Conservation (phyloP, 345 rosid genomes). For the Kernera saxatilis region DNA sequence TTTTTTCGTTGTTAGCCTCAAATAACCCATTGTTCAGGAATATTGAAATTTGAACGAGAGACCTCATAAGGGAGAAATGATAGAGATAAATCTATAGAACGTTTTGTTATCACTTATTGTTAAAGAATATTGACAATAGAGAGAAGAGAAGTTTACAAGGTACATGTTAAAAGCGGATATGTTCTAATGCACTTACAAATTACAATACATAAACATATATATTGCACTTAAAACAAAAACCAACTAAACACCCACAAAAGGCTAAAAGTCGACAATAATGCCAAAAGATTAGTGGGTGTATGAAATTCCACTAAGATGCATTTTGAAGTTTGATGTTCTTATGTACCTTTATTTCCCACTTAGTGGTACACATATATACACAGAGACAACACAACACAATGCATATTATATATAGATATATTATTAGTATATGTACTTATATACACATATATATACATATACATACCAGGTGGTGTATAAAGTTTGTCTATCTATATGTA, state of each 20-base stretch:
- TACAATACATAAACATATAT: not conserved
- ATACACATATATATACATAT: not conserved
- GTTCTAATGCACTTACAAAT: conserved; percentile 20
- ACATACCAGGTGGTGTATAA: too few relatives aligned
- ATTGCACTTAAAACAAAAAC: conserved; percentile 22
- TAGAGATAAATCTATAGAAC: not conserved
- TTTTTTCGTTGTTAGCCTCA: not conserved
- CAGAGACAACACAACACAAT: conserved; percentile 10
- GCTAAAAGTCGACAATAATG: conserved; percentile 27
- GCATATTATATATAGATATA: not conserved
- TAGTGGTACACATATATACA: conserved; percentile 22
- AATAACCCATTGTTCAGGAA: not conserved
- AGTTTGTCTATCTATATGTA: too few relatives aligned
- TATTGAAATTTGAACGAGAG: not conserved
- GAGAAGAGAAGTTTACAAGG: not conserved
- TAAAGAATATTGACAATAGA: not conserved
- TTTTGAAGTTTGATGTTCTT: conserved; percentile 31
- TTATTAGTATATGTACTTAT: not conserved
- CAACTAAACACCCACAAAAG: conserved; percentile 24
- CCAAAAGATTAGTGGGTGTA: conserved; percentile 33
- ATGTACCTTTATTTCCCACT: conserved; percentile 28
- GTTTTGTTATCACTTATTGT: not conserved
- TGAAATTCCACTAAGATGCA: conserved; percentile 29
- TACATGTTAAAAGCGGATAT: conserved; percentile 15
- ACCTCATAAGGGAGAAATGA: not conserved